phyloP scores from a whole-genome alignment of 2,329 filamentous ascomycete genomes.

The Botrytis tulipae region DNA sequence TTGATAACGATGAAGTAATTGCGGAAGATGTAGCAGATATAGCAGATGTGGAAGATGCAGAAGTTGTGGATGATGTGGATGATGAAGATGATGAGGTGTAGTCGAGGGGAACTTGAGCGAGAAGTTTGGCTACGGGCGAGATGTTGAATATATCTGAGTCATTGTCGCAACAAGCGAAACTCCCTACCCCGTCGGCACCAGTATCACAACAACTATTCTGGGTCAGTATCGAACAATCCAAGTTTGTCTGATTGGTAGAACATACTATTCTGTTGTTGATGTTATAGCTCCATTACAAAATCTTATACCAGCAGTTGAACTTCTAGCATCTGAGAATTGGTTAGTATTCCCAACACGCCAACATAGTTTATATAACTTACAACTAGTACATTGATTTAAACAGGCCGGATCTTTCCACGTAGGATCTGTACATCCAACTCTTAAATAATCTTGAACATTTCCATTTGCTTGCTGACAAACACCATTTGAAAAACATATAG shows the following conservation, averaged over 20 bases:
- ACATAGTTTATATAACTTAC: conserved; percentile 22
- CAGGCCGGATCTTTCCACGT: conserved; percentile 31
- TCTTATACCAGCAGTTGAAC: conserved; percentile 28
- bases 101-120: conserved; percentile 14
- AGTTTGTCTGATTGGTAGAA: neutral
- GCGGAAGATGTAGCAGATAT: neutral
- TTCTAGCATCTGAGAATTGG: conserved; percentile 22
- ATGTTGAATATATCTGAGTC: conserved; percentile 10
- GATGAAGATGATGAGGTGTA: conserved; percentile 1
- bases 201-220: conserved; percentile 16
- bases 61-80: neutral
- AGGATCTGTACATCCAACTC: conserved; percentile 33
- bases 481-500: conserved; percentile 31
- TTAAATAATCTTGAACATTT: conserved; percentile 28
- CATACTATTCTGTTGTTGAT: conserved; percentile 29
- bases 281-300: conserved; percentile 28
- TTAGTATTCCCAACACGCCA: neutral
- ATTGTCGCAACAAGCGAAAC: conserved; percentile 17
- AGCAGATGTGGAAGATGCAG: neutral
- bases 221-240: neutral
- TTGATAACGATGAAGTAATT: neutral
- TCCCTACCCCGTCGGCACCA: conserved; percentile 7
- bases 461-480: conserved; percentile 29
- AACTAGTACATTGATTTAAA: conserved; percentile 28
- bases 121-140: neutral